phyloP scores from a whole-genome alignment of 257 asterid species.

The Lavandula angustifolia region DNA sequence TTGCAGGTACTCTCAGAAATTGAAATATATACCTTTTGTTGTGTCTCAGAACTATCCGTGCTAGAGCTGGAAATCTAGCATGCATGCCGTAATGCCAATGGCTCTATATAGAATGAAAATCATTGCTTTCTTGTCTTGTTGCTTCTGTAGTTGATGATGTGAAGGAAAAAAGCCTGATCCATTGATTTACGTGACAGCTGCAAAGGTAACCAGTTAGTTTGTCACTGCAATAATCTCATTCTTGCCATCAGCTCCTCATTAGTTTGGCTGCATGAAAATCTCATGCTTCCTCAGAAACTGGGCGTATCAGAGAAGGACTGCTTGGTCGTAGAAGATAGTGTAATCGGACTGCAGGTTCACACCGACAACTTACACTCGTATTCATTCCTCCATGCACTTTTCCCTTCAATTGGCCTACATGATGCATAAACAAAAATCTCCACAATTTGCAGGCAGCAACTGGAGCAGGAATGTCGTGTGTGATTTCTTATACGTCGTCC shows the following conservation, averaged over 20 bases:
- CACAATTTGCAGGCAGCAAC: slow-evolving; percentile 71
- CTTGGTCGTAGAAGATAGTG: slow-evolving; percentile 94
- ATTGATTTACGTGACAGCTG: slow-evolving; percentile 74
- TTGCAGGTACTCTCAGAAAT: slow-evolving; percentile 66
- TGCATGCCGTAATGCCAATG: not conserved
- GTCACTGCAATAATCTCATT: slow-evolving; percentile 12
- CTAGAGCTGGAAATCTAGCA: not conserved
- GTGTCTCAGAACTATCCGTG: not conserved
- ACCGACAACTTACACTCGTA: not conserved
- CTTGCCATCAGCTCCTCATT: not conserved
- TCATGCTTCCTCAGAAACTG: slow-evolving; percentile 51
- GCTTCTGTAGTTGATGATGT: slow-evolving; percentile 81
- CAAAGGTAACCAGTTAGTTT: slow-evolving; percentile 50
- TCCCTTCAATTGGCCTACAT: not conserved
- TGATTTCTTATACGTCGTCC: slow-evolving; percentile 81
- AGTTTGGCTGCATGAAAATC: slow-evolving; percentile 21
- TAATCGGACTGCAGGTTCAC: slow-evolving; percentile 90
- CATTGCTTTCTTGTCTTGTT: not conserved
- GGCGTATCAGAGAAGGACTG: slow-evolving; percentile 70
- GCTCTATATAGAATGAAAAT: too few species aligned
- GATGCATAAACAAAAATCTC: too few species aligned
- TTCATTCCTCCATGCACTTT: not conserved
- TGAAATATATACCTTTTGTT: not conserved
- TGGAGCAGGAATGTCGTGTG: slow-evolving; percentile 92
- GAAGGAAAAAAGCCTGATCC: slow-evolving; percentile 92